Base-by-base conservation (phyloP, 2,329 filamentous ascomycete species). In the Blumeriella jaapii region DNA sequence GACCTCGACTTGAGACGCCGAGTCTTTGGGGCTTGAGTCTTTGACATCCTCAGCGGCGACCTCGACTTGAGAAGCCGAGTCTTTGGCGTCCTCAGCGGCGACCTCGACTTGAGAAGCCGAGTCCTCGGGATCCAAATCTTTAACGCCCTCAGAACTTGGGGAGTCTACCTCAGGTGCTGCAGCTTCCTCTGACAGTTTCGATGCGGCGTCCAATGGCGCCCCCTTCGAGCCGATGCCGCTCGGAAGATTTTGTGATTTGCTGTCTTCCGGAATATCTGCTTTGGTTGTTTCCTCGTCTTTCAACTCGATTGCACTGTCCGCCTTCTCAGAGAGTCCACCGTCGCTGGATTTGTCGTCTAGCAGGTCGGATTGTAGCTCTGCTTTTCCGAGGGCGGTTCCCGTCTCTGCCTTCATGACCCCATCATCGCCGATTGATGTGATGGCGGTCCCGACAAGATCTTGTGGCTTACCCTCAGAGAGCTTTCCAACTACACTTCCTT, bases 351-450 rank as follows among this genome's bases (percentile, higher is more conserved):
- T 13, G 9, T 37, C 34, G 5, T 39, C 41, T 5, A 45, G 26
- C 3, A 56, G 52, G 19, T 59, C 55, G 19, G 61, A 55, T 16
- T 58, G 55, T 5, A 49, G 12, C 2, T 51, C 45, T 5, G 39
- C 46, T 45, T 64, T 61, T 8, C 69, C 79, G 39, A 83, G 60
- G 39, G 73, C 45, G 46, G 72, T 69, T 11, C 69, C 70, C 30
- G 70, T 65, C 17, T 67, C 62, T 38, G 71, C 68, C 22, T 68
- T 59, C 2, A 74, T 63, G 9, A 74, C 70, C 2, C 70, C 70
- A 45, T 73, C 64, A 8, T 61, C 60, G 58, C 74, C 74, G 43
- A 75, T 61, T 56, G 77, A 78, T 60, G 76, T 77, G 39, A 75
- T 67, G 12, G 76, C 70, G 43, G 74, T 78, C 42, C 77, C 71